These are phyloP conservation scores for Verticillium longisporum DNA, from an alignment of 2,329 filamentous ascomycete species.

Conservation along the genomic window DNA sequence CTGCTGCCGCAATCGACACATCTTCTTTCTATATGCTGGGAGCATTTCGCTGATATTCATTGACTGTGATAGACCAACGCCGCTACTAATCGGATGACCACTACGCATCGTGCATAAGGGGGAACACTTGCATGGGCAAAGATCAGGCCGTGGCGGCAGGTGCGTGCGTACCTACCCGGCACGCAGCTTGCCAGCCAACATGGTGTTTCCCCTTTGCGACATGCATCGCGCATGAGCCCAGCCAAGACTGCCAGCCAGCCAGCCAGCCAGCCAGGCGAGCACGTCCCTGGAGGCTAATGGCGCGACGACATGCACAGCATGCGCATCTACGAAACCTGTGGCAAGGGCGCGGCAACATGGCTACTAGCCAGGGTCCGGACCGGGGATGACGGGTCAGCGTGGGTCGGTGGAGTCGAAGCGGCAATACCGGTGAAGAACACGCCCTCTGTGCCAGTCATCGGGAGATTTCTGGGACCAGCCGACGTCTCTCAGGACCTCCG, in stretches of 20 bases:
- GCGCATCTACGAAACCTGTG: not conserved
- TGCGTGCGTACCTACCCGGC: not conserved
- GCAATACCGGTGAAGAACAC: not conserved
- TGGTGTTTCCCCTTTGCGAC: not conserved
- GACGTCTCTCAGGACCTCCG: not conserved
- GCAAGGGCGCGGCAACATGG: not conserved
- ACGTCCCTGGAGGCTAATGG: not conserved
- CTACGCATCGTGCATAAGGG: not conserved
- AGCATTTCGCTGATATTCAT: slow-evolving; percentile 8
- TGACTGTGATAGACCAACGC: slow-evolving; percentile 16
- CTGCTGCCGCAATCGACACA: not conserved
- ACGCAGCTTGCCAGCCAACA: not conserved
- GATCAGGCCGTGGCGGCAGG: not conserved
- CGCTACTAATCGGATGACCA: slow-evolving; percentile 5
- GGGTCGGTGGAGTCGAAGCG: not conserved
- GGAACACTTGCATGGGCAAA: not conserved
- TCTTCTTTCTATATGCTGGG: not conserved
- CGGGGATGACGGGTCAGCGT: not conserved
- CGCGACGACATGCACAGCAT: not conserved
- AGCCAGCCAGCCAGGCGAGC: not conserved
- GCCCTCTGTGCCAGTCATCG: not conserved
- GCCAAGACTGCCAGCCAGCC: not conserved
- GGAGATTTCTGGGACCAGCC: not conserved
- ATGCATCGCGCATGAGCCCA: not conserved
- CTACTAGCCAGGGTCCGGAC: not conserved